A percentile compares a stretch with the other conserved stretches of the same genome.
Evolutionary conservation across 345 rosid genomes (phyloP).

Genomic region (Bretschneidera sinensis): DNA sequence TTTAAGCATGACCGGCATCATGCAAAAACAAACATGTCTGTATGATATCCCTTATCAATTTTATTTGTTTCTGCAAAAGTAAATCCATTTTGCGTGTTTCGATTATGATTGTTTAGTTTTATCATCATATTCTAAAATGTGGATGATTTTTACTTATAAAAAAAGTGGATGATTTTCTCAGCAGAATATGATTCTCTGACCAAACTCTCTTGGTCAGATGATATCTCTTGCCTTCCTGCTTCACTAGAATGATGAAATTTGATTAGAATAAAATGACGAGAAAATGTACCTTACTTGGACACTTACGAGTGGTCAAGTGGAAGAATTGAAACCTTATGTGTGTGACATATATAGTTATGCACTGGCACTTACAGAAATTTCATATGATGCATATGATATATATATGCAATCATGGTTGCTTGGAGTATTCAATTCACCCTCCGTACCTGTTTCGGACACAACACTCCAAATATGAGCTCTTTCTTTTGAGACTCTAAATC

Average conservation of each 20-base stretch:
- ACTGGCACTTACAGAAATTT: not conserved
- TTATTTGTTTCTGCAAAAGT: not conserved
- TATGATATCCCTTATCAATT: constrained; percentile 4
- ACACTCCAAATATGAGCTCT: no score
- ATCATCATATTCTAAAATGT: not conserved
- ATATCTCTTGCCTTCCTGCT: not conserved
- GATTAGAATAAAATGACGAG: no score
- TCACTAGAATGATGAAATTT: no score
- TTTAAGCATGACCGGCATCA: constrained; percentile 95
- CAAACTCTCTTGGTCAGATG: not conserved
- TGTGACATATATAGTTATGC: not conserved
- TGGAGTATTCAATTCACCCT: no score
- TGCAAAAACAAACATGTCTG: constrained; percentile 92
- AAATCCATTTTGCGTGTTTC: no score
- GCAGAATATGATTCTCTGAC: not conserved
- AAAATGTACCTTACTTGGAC: not conserved
- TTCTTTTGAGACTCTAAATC: no score
- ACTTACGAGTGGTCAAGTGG: not conserved
- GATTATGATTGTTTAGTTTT: no score
- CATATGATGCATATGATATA: not conserved
- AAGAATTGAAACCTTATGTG: not conserved
- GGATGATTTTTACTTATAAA: no score
- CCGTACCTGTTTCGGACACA: no score
- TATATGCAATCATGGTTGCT: no score
- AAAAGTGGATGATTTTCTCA: not conserved